Evolutionary conservation across 2,329 filamentous ascomycete genomes (phyloP).

Genomic region (Dendryphion nanum): DNA sequence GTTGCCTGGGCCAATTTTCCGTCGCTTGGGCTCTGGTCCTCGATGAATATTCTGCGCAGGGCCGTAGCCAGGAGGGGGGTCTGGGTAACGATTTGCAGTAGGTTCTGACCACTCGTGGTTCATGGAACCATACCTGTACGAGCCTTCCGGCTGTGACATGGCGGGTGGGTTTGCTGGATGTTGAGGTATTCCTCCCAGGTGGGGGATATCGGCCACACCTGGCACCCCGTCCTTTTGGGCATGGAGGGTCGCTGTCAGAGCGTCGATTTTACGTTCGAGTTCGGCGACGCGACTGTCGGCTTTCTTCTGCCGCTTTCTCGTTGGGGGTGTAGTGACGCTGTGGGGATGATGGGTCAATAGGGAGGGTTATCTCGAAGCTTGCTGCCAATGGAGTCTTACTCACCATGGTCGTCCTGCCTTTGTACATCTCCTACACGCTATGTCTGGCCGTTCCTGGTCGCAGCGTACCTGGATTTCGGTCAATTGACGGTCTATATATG

Average conservation of each 20-base stretch:
- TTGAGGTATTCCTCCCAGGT: conserved; percentile 22
- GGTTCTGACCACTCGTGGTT: conserved; percentile 30
- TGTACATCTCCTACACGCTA: conserved; percentile 63
- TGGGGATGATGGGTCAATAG: conserved; percentile 4
- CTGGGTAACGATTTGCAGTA: conserved; percentile 14
- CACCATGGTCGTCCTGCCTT: conserved; percentile 78
- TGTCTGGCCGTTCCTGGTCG: conserved; percentile 69
- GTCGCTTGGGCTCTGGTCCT: conserved; percentile 31
- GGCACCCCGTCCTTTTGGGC: conserved; percentile 44
- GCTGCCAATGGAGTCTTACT: conserved; percentile 21
- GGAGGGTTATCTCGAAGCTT: too few relatives aligned
- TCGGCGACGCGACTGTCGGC: conserved; percentile 86
- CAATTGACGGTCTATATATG: too few relatives aligned
- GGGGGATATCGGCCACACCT: conserved; percentile 14
- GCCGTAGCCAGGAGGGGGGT: conserved; percentile 31
- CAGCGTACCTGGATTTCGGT: conserved; percentile 64
- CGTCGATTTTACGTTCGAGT: conserved; percentile 90
- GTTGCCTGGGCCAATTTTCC: conserved; percentile 26
- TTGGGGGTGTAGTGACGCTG: conserved; percentile 60
- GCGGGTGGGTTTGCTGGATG: conserved; percentile 12
- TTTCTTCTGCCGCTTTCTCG: conserved; percentile 83
- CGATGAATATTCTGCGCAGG: conserved; percentile 30
- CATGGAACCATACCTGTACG: conserved; percentile 24
- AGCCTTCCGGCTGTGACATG: conserved; percentile 19
- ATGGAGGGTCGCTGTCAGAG: conserved; percentile 75